Conservation (phyloP, 768 basidiomycete genomes). For the Trametes meyenii region DNA sequence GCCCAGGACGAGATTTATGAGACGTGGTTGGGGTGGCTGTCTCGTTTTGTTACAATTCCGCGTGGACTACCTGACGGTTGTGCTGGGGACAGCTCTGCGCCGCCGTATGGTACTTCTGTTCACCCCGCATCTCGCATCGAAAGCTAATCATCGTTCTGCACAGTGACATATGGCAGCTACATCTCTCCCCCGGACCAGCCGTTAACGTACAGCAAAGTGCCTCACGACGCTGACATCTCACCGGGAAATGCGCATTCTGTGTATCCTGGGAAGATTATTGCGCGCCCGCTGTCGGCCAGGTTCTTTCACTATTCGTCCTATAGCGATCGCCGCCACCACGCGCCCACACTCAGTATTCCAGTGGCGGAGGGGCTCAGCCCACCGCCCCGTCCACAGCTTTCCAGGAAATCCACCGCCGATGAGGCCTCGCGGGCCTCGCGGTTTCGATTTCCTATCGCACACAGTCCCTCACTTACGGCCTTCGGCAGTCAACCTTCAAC, state of each 20-base stretch:
- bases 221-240: background rate
- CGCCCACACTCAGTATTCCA: background rate
- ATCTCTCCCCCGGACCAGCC: slow-evolving; percentile 2
- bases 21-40: slow-evolving; percentile 23
- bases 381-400: slow-evolving; percentile 9
- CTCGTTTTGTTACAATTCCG: background rate
- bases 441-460: slow-evolving; percentile 10
- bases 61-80: background rate
- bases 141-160: background rate
- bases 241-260: background rate
- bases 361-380: slow-evolving; percentile 4
- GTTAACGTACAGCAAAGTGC: slow-evolving; percentile 12
- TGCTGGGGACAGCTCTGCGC: background rate
- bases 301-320: background rate
- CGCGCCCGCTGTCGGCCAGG: background rate
- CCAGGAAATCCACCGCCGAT: background rate
- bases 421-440: background rate
- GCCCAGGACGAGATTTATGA: slow-evolving; percentile 29
- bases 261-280: slow-evolving; percentile 6
- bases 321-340: background rate
- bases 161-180: slow-evolving; percentile 15
- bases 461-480: slow-evolving; percentile 26
- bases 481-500: slow-evolving; percentile 18
- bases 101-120: slow-evolving; percentile 8
- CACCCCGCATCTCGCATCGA: background rate